Percentiles rank a stretch among this genome's conserved stretches.
phyloP scores from a whole-genome alignment of 2,329 filamentous ascomycete genomes.

The Aureobasidium sp. region DNA sequence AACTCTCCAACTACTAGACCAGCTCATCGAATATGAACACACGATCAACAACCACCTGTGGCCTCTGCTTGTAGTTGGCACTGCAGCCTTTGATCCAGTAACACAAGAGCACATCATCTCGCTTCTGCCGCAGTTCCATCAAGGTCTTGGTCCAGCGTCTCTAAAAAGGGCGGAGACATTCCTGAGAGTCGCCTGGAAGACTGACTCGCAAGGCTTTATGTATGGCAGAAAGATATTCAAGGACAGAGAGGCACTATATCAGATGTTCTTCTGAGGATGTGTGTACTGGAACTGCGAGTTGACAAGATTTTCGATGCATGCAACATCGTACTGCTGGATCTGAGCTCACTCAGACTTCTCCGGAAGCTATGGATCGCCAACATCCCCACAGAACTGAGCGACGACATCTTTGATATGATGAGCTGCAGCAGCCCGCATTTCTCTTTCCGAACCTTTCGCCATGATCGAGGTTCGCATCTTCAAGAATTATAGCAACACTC shows the following conservation, averaged over 20 bases:
- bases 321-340: too few species aligned
- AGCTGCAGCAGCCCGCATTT: too few species aligned
- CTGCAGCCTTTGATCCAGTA: neutral
- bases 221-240: neutral
- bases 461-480: too few species aligned
- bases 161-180: neutral
- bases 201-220: neutral
- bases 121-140: neutral
- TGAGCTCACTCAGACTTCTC: too few species aligned
- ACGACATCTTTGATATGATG: too few species aligned
- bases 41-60: neutral
- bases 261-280: slow-evolving; percentile 1
- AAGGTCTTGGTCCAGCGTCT: neutral
- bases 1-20: neutral
- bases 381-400: too few species aligned
- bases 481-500: too few species aligned
- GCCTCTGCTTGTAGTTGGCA: slow-evolving; percentile 2
- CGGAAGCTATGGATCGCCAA: too few species aligned
- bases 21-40: neutral
- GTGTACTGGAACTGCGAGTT: too few species aligned
- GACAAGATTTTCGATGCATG: too few species aligned
- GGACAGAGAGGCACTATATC: neutral
- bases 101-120: neutral
- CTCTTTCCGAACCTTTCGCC: too few species aligned
- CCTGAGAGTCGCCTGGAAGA: neutral